A percentile compares a stretch with the other conserved stretches of the same genome.
These are phyloP conservation scores for Rhododendron kiyosumense DNA, from an alignment of 148 eudicot species.

Conservation along the genomic window DNA sequence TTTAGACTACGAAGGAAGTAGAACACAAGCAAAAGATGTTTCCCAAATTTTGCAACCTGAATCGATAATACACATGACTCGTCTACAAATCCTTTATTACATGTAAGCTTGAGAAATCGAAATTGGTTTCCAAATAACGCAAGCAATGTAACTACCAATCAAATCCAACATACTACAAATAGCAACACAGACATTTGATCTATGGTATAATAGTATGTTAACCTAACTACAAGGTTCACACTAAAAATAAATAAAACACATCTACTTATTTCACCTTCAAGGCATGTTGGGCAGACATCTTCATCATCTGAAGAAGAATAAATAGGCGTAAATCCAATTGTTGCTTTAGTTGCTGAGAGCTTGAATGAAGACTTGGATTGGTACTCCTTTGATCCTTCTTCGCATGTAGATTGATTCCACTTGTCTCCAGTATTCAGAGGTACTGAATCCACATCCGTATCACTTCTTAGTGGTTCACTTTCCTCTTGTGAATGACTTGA, in stretches of 20 bases:
- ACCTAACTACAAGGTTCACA: not conserved
- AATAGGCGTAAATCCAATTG: slow-evolving; percentile 48
- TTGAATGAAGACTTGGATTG: slow-evolving; percentile 47
- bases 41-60: not conserved
- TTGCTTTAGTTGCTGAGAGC: slow-evolving; percentile 50
- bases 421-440: slow-evolving; percentile 45
- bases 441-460: slow-evolving; percentile 56
- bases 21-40: not conserved
- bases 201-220: not conserved
- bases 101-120: not conserved
- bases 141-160: not conserved
- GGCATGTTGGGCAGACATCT: slow-evolving; percentile 96
- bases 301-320: slow-evolving; percentile 80
- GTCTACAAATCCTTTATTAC: not conserved
- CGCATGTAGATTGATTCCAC: slow-evolving; percentile 54
- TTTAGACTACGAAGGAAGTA: not conserved
- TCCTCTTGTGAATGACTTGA: slow-evolving; percentile 77
- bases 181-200: not conserved
- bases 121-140: not conserved
- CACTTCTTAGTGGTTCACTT: slow-evolving; percentile 64
- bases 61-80: not conserved
- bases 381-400: slow-evolving; percentile 61
- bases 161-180: not conserved
- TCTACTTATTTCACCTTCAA: slow-evolving; percentile 55
- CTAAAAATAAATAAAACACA: not conserved